A percentile compares a stretch with the other conserved stretches of the same genome.
These are phyloP conservation scores for Tetrapisispora pingtungensis DNA, from an alignment of 805 yeast species.

Conservation along the genomic window DNA sequence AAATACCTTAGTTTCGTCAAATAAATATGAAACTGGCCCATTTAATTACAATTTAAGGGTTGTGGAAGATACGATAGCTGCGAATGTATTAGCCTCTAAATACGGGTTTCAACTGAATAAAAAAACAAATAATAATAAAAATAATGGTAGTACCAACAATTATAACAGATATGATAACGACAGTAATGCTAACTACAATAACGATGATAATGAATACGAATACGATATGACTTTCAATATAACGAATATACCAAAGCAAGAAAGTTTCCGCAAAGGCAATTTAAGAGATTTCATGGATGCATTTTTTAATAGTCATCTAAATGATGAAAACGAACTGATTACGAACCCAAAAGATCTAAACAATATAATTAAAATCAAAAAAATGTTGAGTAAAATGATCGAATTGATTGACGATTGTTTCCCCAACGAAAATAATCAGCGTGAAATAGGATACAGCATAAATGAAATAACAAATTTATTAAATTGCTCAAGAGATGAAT, in stretches of 20 bases:
- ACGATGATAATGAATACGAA: neutral
- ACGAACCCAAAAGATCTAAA: slow-evolving; percentile 33
- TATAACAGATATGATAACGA: neutral
- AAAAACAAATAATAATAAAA: neutral
- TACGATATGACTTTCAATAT: neutral
- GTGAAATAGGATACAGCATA: slow-evolving; percentile 36
- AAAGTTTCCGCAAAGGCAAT: slow-evolving; percentile 36
- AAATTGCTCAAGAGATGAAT: slow-evolving; percentile 35
- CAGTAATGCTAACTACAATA: neutral
- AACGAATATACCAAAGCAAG: neutral
- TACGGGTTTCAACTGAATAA: slow-evolving; percentile 22
- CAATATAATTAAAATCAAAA: slow-evolving; percentile 33
- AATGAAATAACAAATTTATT: slow-evolving; percentile 38
- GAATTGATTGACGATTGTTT: slow-evolving; percentile 37
- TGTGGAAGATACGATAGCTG: slow-evolving; percentile 62
- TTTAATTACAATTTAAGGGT: slow-evolving; percentile 59
- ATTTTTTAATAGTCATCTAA: slow-evolving; percentile 27
- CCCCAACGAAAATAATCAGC: slow-evolving; percentile 25
- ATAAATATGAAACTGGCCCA: slow-evolving; percentile 64
- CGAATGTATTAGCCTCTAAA: slow-evolving; percentile 44
- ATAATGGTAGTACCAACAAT: neutral
- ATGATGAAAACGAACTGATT: slow-evolving; percentile 32
- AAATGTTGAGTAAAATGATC: slow-evolving; percentile 34
- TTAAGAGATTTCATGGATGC: slow-evolving; percentile 55
- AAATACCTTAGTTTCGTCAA: slow-evolving; percentile 51